Percentiles rank a stretch among this genome's conserved stretches.
These are phyloP conservation scores for Nakataea oryzae DNA, from an alignment of 2,329 filamentous ascomycete genomes.

Conservation along the genomic window DNA sequence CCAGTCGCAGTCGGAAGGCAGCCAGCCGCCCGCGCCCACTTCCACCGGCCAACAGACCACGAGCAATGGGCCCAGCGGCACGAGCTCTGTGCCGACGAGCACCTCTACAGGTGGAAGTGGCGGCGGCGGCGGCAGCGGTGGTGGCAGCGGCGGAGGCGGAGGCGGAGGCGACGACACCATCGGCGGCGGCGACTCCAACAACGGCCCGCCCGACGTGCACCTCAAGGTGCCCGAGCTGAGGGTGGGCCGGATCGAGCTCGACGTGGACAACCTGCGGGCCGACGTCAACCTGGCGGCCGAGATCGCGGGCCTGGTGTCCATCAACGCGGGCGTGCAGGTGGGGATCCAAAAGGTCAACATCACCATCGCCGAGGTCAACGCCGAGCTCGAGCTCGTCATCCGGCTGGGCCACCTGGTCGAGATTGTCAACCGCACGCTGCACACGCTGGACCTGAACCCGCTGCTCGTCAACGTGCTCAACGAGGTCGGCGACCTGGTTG, in stretches of 20 bases:
- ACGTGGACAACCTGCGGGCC: conserved; percentile 46
- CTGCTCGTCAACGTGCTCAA: conserved; percentile 46
- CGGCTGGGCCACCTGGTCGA: conserved; percentile 48
- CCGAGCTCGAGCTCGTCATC: conserved; percentile 47
- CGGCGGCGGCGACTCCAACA: conserved; percentile 18
- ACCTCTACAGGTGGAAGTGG: neutral
- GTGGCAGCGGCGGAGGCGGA: conserved; percentile 10
- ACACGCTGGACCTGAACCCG: conserved; percentile 49
- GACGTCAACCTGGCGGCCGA: conserved; percentile 51
- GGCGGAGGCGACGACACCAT: neutral
- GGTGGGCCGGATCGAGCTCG: conserved; percentile 48
- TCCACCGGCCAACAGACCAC: neutral
- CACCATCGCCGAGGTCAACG: conserved; percentile 49
- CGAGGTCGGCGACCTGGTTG: conserved; percentile 39
- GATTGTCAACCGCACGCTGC: conserved; percentile 50
- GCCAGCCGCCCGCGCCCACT: neutral
- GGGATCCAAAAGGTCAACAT: conserved; percentile 43
- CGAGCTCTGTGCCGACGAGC: conserved; percentile 9
- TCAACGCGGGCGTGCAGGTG: conserved; percentile 43
- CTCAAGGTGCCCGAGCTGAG: conserved; percentile 47
- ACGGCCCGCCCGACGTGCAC: conserved; percentile 39
- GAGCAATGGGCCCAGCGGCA: neutral
- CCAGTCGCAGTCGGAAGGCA: conserved; percentile 4
- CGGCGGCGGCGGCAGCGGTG: conserved; percentile 10
- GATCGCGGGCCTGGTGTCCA: conserved; percentile 44